Percentiles rank a stretch among this genome's conserved stretches.
Conservation (phyloP, 1,139 yeast genomes). For the Kodamaea ohmeri region DNA sequence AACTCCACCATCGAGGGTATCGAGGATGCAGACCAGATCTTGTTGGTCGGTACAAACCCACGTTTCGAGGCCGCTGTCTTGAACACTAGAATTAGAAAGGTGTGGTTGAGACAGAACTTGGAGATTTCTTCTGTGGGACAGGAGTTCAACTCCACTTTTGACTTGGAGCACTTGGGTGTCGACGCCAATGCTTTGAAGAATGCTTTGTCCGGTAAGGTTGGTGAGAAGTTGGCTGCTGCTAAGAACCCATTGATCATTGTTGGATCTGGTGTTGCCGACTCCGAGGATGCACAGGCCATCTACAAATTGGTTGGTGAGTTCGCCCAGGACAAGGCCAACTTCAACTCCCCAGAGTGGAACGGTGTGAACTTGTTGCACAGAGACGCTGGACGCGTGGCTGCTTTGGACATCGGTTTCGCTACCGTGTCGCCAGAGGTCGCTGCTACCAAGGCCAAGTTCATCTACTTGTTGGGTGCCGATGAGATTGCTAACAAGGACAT, state of each 20-base stretch:
- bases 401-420: conserved; percentile 80
- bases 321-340: conserved; percentile 55
- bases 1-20: conserved; percentile 78
- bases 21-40: conserved; percentile 78
- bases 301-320: conserved; percentile 64
- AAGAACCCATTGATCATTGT: conserved; percentile 75
- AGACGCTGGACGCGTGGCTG: conserved; percentile 84
- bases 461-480: conserved; percentile 83
- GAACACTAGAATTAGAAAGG: conserved; percentile 81
- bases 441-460: conserved; percentile 63
- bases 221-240: conserved; percentile 65
- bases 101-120: conserved; percentile 70
- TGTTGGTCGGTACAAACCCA: conserved; percentile 82
- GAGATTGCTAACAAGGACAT: conserved; percentile 68
- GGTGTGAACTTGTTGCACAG: conserved; percentile 81
- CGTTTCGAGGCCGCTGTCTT: conserved; percentile 89
- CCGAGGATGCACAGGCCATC: conserved; percentile 62
- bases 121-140: conserved; percentile 74
- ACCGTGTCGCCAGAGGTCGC: conserved; percentile 49
- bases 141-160: conserved; percentile 74
- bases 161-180: conserved; percentile 61
- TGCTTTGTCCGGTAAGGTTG: conserved; percentile 68
- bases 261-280: conserved; percentile 78
- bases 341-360: conserved; percentile 75
- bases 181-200: conserved; percentile 54